A percentile compares a stretch with the other conserved stretches of the same genome.
phyloP scores from a whole-genome alignment of 2,329 filamentous ascomycete genomes.

The Stachybotrys chartarum region DNA sequence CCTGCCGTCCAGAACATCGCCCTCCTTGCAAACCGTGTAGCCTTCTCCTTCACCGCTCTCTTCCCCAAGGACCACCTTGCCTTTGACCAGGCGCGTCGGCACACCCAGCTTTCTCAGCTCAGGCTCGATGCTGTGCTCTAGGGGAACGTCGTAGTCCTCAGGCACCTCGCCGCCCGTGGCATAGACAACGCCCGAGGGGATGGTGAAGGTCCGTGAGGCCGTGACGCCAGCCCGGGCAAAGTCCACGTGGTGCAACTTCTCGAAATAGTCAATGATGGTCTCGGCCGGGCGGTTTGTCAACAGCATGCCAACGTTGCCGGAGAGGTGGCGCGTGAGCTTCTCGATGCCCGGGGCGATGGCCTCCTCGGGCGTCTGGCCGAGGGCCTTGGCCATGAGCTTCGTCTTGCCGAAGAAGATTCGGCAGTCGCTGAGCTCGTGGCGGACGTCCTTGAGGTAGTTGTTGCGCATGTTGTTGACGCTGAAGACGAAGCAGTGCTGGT shows the following conservation, averaged over 20 bases:
- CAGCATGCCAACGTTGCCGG: slow-evolving; percentile 80
- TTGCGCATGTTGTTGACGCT: slow-evolving; percentile 97
- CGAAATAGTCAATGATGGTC: slow-evolving; percentile 67
- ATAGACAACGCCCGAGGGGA: slow-evolving; percentile 79
- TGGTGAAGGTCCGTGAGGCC: slow-evolving; percentile 67
- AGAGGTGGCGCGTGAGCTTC: slow-evolving; percentile 59
- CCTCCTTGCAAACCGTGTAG: slow-evolving; percentile 80
- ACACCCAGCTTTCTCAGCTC: slow-evolving; percentile 84
- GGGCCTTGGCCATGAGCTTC: slow-evolving; percentile 95
- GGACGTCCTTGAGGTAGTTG: slow-evolving; percentile 86
- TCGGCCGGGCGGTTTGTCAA: slow-evolving; percentile 73
- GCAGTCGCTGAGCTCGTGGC: slow-evolving; percentile 76
- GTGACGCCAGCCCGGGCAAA: slow-evolving; percentile 82
- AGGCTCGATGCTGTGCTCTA: slow-evolving; percentile 85
- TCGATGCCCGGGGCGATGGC: slow-evolving; percentile 76
- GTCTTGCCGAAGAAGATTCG: slow-evolving; percentile 98
- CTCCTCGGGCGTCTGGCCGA: slow-evolving; percentile 70
- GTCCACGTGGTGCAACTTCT: slow-evolving; percentile 66
- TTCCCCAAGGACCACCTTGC: slow-evolving; percentile 68
- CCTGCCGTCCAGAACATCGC: slow-evolving; percentile 77
- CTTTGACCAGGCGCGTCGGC: slow-evolving; percentile 82
- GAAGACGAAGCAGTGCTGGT: slow-evolving; percentile 90
- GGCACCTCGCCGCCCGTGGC: slow-evolving; percentile 74
- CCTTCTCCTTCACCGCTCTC: slow-evolving; percentile 45
- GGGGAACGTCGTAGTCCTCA: slow-evolving; percentile 72